These are phyloP conservation scores for Acer campestre DNA, from an alignment of 345 rosid genomes.

Conservation along the genomic window DNA sequence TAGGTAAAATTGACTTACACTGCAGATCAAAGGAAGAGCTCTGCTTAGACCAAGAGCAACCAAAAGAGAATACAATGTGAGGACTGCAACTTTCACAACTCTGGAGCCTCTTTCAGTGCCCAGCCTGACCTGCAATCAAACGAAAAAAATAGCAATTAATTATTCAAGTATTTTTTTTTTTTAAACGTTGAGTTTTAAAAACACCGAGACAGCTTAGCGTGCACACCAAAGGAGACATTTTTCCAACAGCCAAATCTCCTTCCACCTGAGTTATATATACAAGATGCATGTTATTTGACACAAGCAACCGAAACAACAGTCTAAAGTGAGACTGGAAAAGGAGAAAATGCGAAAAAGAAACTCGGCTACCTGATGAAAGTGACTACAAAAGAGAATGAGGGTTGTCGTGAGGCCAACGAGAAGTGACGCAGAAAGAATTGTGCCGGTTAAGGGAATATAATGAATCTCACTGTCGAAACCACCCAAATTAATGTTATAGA, in stretches of 20 bases:
- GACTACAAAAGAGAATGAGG: conserved; percentile 91
- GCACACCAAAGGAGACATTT: conserved; percentile 83
- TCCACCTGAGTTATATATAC: conserved; percentile 53
- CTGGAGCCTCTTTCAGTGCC: conserved; percentile 69
- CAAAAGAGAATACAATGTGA: conserved; percentile 47
- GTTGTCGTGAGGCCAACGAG: conserved; percentile 86
- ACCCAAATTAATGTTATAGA: conserved; percentile 1
- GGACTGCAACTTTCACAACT: conserved; percentile 51
- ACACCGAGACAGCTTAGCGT: neutral
- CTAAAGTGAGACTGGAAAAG: neutral
- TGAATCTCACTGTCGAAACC: conserved; percentile 47
- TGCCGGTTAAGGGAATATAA: conserved; percentile 50
- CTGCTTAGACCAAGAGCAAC: conserved; percentile 53
- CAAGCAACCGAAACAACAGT: neutral
- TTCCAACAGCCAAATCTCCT: conserved; percentile 68
- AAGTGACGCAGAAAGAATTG: conserved; percentile 60
- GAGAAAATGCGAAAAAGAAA: neutral
- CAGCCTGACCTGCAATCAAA: conserved; percentile 58
- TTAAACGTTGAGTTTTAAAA: neutral
- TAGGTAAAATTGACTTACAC: conserved; percentile 48
- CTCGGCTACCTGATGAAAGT: conserved; percentile 77
- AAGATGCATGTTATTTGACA: conserved; percentile 9
- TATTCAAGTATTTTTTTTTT: too few species aligned
- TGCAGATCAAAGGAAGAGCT: conserved; percentile 63
- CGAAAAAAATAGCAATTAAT: neutral